Conservation (phyloP, 371 early-diverging fungal genomes). For the Mortierella sp. region DNA sequence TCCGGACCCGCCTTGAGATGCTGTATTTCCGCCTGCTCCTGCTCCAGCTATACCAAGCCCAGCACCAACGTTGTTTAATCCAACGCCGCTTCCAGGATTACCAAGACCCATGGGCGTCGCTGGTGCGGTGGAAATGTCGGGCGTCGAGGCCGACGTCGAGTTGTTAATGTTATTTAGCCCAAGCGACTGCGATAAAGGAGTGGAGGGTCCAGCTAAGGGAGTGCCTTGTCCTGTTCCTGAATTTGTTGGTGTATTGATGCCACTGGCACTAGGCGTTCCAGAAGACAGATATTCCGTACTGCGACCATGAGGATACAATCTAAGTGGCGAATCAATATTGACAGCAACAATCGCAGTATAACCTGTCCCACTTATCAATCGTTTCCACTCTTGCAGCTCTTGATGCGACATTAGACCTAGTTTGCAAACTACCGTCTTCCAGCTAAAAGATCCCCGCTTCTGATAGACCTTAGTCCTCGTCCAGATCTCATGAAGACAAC, state of each 20-base stretch:
- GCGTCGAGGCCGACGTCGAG: constrained; percentile 31
- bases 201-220: constrained; percentile 13
- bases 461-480: constrained; percentile 39
- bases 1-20: constrained; percentile 13
- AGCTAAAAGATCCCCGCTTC: constrained; percentile 45
- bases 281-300: constrained; percentile 23
- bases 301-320: constrained; percentile 51
- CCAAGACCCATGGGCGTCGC: constrained; percentile 23
- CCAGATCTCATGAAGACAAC: constrained; percentile 47
- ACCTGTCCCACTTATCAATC: constrained; percentile 48
- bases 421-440: constrained; percentile 53
- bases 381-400: constrained; percentile 59
- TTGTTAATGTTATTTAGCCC: constrained; percentile 15
- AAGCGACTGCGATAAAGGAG: constrained; percentile 13
- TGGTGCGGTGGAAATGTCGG: constrained; percentile 23
- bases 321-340: constrained; percentile 64
- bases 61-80: constrained; percentile 8
- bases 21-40: constrained; percentile 5
- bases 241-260: constrained; percentile 47
- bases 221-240: constrained; percentile 18
- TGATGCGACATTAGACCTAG: constrained; percentile 33
- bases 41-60: constrained; percentile 21
- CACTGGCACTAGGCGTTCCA: constrained; percentile 30
- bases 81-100: not conserved
- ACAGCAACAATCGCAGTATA: constrained; percentile 63